These are phyloP conservation scores for Diutina rugosa DNA, from an alignment of 1,139 yeast species.

Conservation along the genomic window DNA sequence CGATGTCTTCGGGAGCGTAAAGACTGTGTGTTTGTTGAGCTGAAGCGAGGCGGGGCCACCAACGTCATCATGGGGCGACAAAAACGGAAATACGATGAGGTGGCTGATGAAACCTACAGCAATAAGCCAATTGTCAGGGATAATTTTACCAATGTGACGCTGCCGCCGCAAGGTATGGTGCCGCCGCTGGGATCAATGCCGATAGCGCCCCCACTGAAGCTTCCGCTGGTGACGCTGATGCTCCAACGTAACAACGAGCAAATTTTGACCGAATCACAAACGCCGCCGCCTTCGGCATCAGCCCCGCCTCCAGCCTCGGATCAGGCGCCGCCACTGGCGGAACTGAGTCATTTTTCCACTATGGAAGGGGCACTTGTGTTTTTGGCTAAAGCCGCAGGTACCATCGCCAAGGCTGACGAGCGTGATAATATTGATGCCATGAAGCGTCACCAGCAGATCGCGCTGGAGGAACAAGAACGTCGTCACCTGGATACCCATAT, in stretches of 20 bases:
- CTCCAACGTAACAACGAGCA: neutral
- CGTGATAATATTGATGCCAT: constrained; percentile 58
- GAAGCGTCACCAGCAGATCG: constrained; percentile 37
- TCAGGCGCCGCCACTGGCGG: neutral
- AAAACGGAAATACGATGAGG: neutral
- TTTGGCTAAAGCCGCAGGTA: constrained; percentile 66
- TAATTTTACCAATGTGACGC: neutral
- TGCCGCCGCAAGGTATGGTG: neutral
- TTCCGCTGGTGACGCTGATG: neutral
- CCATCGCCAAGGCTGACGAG: constrained; percentile 53
- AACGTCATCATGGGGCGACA: neutral
- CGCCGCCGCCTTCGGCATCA: neutral
- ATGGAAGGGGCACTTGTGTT: constrained; percentile 59
- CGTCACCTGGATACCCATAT: constrained; percentile 1
- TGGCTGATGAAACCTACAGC: neutral
- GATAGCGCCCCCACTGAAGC: neutral
- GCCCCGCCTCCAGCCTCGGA: neutral
- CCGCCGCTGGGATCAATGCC: neutral
- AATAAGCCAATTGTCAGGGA: neutral
- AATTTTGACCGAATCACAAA: neutral
- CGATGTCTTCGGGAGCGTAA: constrained; percentile 60
- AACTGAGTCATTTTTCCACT: constrained; percentile 22
- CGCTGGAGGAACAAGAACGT: constrained; percentile 6
- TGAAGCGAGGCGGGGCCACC: constrained; percentile 17
- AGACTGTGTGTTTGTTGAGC: constrained; percentile 1